Conservation (phyloP, 345 rosid species). For the Aegle marmelos region DNA sequence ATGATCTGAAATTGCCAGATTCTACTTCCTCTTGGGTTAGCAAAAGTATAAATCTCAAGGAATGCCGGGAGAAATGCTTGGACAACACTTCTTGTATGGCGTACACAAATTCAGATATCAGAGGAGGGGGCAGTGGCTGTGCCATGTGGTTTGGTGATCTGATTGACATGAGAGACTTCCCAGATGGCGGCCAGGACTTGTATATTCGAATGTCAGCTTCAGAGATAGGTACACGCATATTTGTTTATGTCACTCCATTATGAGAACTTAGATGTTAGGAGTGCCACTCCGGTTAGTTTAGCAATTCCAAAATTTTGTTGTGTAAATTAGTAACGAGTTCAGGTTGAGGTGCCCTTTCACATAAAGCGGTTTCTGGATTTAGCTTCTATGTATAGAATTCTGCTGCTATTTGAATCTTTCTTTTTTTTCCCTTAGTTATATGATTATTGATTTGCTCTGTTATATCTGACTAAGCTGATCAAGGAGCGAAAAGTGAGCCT, state of each 20-base stretch:
- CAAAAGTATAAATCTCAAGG: constrained; percentile 14
- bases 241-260: neutral
- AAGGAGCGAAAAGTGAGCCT: neutral
- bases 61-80: constrained; percentile 27
- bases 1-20: constrained; percentile 34
- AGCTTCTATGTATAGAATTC: neutral
- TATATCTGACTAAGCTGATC: neutral
- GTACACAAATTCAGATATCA: constrained; percentile 27
- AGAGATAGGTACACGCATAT: constrained; percentile 26
- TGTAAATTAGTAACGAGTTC: neutral
- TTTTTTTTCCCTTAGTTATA: no score
- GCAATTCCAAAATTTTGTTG: neutral
- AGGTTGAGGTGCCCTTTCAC: constrained; percentile 4
- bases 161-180: no score
- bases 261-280: neutral
- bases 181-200: no score
- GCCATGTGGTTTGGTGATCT: no score
- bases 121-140: constrained; percentile 18
- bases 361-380: neutral
- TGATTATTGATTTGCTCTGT: neutral
- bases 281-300: neutral
- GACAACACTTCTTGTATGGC: constrained; percentile 41
- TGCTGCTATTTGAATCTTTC: neutral
- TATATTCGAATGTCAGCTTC: constrained; percentile 33
- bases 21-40: constrained; percentile 16